Conservation (phyloP, 2,329 filamentous ascomycete species). For the Fusarium sp. region DNA sequence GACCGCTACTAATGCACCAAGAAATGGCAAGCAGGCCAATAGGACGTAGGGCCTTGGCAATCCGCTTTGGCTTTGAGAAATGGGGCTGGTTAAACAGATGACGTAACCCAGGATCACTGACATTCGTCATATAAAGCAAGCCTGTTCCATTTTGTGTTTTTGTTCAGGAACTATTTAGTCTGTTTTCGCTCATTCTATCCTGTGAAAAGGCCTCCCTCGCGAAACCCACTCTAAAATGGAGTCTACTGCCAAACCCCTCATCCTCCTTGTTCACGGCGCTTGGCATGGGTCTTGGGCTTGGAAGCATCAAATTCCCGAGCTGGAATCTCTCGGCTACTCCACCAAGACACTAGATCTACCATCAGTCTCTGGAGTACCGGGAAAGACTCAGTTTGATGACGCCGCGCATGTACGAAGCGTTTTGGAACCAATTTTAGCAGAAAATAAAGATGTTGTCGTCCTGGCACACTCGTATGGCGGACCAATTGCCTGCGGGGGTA, state of each 20-base stretch:
- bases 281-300: constrained; percentile 10
- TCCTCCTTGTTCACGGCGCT: neutral
- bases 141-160: too few relatives aligned
- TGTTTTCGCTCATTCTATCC: too few relatives aligned
- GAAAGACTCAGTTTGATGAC: neutral
- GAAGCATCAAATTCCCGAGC: neutral
- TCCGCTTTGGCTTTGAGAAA: too few relatives aligned
- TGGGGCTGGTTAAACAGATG: too few relatives aligned
- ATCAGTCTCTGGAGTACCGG: neutral
- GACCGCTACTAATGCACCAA: too few relatives aligned
- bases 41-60: too few relatives aligned
- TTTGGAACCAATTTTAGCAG: neutral
- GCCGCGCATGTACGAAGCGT: neutral
- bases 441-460: neutral
- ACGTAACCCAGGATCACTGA: too few relatives aligned
- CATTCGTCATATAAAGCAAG: too few relatives aligned
- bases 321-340: neutral
- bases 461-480: constrained; percentile 1
- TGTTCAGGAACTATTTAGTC: too few relatives aligned
- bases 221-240: neutral
- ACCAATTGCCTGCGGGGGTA: neutral
- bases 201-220: too few relatives aligned
- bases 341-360: neutral
- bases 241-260: neutral
- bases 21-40: too few relatives aligned